Percentiles rank a stretch among this genome's conserved stretches.
Conservation (phyloP, 495 filamentous ascomycete species). For the Immersiella caudata region DNA sequence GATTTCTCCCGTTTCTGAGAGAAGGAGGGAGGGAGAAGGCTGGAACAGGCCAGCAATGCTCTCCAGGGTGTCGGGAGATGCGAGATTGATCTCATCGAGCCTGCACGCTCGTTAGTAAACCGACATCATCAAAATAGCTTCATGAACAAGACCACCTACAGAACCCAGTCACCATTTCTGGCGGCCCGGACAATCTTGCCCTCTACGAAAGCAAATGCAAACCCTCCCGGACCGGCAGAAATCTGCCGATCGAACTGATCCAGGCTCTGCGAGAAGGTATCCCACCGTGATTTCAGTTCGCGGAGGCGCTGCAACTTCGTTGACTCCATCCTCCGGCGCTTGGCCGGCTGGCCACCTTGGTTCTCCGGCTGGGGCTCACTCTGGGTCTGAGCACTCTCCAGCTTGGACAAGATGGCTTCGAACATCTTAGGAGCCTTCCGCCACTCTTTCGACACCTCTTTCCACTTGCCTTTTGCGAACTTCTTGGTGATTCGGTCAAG, state of each 20-base stretch:
- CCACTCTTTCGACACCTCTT: constrained; percentile 79
- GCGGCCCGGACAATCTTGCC: constrained; percentile 91
- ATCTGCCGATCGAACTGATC: constrained; percentile 80
- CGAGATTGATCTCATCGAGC: constrained; percentile 91
- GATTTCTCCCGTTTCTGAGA: constrained; percentile 89
- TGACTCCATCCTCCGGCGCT: constrained; percentile 80
- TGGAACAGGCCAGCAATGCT: constrained; percentile 86
- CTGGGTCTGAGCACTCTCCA: constrained; percentile 37
- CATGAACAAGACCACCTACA: constrained; percentile 39
- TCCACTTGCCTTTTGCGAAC: constrained; percentile 82
- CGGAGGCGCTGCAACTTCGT: constrained; percentile 57
- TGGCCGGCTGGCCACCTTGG: constrained; percentile 65
- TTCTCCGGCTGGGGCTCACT: constrained; percentile 29
- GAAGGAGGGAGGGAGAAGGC: constrained; percentile 75
- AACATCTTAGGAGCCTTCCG: constrained; percentile 85
- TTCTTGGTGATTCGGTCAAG: constrained; percentile 76
- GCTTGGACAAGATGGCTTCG: constrained; percentile 64
- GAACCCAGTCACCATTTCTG: constrained; percentile 93
- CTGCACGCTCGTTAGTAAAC: neutral
- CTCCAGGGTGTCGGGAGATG: constrained; percentile 90
- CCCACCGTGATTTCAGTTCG: constrained; percentile 74
- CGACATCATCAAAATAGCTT: neutral
- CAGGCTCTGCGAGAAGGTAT: constrained; percentile 73
- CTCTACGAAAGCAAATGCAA: constrained; percentile 94
- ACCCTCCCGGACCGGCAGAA: constrained; percentile 73